phyloP scores from a whole-genome alignment of 768 basidiomycete genomes.

The Auriscalpium microsporum region DNA sequence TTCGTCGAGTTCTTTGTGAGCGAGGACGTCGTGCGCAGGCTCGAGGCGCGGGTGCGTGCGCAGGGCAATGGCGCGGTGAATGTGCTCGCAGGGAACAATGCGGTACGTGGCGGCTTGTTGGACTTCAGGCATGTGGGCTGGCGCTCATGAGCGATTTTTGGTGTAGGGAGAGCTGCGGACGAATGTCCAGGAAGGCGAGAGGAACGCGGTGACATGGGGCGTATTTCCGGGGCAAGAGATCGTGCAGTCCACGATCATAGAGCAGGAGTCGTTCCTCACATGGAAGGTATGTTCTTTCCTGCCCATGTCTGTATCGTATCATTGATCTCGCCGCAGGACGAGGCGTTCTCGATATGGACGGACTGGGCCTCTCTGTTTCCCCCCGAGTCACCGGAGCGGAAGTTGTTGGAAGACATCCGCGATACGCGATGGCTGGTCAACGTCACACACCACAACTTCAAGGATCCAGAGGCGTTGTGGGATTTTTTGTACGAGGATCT shows the following conservation, averaged over 20 bases:
- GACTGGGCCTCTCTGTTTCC: constrained; percentile 90
- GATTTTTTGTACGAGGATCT: constrained; percentile 55
- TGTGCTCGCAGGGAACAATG: constrained; percentile 76
- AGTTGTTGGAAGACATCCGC: constrained; percentile 62
- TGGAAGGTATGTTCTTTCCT: constrained; percentile 71
- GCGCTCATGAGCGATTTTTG: background rate
- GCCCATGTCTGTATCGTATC: background rate
- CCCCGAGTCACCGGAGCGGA: constrained; percentile 62
- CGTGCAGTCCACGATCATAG: constrained; percentile 93
- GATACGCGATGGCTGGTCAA: constrained; percentile 83
- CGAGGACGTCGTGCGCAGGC: constrained; percentile 41
- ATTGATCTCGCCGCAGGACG: constrained; percentile 51
- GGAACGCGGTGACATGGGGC: constrained; percentile 98
- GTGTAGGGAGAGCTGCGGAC: constrained; percentile 67
- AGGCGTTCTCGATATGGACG: constrained; percentile 92
- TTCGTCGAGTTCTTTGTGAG: constrained; percentile 96
- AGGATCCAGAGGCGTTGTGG: constrained; percentile 73
- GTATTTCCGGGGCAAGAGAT: constrained; percentile 97
- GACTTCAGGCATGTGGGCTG: too few relatives aligned
- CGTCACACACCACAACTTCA: constrained; percentile 91
- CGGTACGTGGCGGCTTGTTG: constrained; percentile 36
- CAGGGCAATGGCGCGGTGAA: constrained; percentile 62
- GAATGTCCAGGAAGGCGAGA: constrained; percentile 69
- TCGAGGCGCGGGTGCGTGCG: constrained; percentile 49
- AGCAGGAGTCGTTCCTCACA: constrained; percentile 85